These are phyloP conservation scores for Protomyces pachydermus DNA, from an alignment of 1,139 yeast genomes.

Conservation along the genomic window DNA sequence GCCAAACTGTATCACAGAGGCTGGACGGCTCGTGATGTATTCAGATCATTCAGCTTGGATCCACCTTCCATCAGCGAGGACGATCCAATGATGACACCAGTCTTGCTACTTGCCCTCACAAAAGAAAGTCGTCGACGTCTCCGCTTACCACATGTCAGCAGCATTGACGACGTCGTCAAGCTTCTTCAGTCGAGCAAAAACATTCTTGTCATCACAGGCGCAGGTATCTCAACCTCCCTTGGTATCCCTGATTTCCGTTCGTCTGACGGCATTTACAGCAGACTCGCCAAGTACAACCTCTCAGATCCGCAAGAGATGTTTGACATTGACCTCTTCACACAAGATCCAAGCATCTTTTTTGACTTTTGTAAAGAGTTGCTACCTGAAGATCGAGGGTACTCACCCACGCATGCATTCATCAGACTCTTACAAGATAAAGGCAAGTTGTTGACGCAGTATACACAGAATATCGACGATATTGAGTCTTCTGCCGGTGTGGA, in stretches of 20 bases:
- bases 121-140: conserved; percentile 17
- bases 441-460: conserved; percentile 77
- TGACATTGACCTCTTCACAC: conserved; percentile 64
- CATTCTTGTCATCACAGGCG: conserved; percentile 83
- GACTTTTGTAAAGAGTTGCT: conserved; percentile 81
- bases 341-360: conserved; percentile 76
- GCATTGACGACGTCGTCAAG: conserved; percentile 57
- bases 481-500: conserved; percentile 79
- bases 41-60: neutral
- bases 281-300: conserved; percentile 63
- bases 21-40: conserved; percentile 1
- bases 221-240: conserved; percentile 87
- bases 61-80: neutral
- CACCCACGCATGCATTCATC: conserved; percentile 85
- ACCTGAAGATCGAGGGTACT: conserved; percentile 53
- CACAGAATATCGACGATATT: conserved; percentile 90
- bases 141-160: conserved; percentile 43
- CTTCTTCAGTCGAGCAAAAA: conserved; percentile 54
- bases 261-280: conserved; percentile 74
- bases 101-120: conserved; percentile 12
- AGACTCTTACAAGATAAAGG: conserved; percentile 68
- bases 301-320: conserved; percentile 94
- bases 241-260: conserved; percentile 97
- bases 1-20: neutral
- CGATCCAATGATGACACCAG: conserved; percentile 3